Conservation (phyloP, 108 stramenopile genomes). For the Nannochloropsis salina region DNA sequence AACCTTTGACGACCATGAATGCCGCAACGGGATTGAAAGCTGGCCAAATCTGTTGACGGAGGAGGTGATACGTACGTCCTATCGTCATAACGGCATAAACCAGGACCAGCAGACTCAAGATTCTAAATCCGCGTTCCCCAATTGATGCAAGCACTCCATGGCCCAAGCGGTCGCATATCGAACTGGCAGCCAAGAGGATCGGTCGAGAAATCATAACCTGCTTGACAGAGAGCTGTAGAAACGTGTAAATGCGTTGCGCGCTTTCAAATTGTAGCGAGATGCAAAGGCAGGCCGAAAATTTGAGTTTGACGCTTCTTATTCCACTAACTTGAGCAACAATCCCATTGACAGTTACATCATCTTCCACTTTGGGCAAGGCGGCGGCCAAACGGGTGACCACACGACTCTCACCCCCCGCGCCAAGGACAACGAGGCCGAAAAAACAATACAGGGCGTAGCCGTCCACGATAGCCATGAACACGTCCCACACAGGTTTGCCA, state of each 20-base stretch:
- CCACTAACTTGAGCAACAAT: neutral
- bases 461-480: neutral
- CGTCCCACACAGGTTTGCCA: neutral
- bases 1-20: conserved; percentile 9
- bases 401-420: neutral
- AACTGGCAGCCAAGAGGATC: neutral
- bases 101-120: neutral
- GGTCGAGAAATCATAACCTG: conserved; percentile 5
- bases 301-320: neutral
- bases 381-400: neutral
- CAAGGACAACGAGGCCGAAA: neutral
- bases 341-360: neutral
- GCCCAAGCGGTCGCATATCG: neutral
- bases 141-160: neutral
- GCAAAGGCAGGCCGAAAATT: neutral
- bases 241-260: conserved; percentile 15
- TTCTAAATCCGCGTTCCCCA: conserved; percentile 1
- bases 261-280: neutral
- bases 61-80: neutral
- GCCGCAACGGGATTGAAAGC: neutral
- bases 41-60: conserved; percentile 13
- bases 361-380: neutral
- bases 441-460: conserved; percentile 7
- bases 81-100: conserved; percentile 3
- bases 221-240: neutral